Percentiles rank a stretch among this genome's conserved stretches.
Evolutionary conservation across 495 filamentous ascomycete genomes (phyloP).

Genomic region (Lindgomyces ingoldianus): DNA sequence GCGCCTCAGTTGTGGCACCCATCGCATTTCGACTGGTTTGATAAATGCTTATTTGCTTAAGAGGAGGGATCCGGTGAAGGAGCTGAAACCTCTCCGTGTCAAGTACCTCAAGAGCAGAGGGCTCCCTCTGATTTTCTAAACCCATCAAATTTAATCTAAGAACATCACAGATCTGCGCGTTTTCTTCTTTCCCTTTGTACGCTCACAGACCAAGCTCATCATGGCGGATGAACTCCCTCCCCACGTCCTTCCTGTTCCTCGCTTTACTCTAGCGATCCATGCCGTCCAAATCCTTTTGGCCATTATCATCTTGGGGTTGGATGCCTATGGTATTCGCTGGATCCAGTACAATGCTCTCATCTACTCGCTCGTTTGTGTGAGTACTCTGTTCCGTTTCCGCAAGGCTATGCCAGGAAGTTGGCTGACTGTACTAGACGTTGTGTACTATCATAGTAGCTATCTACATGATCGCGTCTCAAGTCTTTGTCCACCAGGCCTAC

Average conservation of each 20-base stretch:
- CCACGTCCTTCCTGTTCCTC: slow-evolving; percentile 25
- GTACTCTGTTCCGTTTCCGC: neutral
- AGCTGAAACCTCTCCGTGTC: neutral
- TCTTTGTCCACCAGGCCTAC: slow-evolving; percentile 21
- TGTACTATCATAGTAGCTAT: slow-evolving; percentile 14
- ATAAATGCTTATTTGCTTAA: neutral
- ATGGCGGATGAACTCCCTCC: neutral
- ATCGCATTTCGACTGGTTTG: neutral
- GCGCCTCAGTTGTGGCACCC: neutral
- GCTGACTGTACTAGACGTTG: slow-evolving; percentile 13
- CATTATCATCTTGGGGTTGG: slow-evolving; percentile 33
- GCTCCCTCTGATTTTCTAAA: too few species aligned
- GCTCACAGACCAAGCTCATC: neutral
- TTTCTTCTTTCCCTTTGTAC: too few species aligned
- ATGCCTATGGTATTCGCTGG: slow-evolving; percentile 32
- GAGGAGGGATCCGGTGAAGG: neutral
- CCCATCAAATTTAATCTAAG: too few species aligned
- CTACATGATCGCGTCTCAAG: slow-evolving; percentile 18
- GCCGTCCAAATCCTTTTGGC: slow-evolving; percentile 21
- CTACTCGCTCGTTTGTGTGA: slow-evolving; percentile 32
- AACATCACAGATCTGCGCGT: too few species aligned
- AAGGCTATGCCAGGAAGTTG: neutral
- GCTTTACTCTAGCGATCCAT: slow-evolving; percentile 21
- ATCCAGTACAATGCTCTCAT: slow-evolving; percentile 32
- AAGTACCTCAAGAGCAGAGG: neutral